A percentile compares a stretch with the other conserved stretches of the same genome.
Evolutionary conservation across 148 eudicot genomes (phyloP).

Genomic region (Chenopodium berlandieri): DNA sequence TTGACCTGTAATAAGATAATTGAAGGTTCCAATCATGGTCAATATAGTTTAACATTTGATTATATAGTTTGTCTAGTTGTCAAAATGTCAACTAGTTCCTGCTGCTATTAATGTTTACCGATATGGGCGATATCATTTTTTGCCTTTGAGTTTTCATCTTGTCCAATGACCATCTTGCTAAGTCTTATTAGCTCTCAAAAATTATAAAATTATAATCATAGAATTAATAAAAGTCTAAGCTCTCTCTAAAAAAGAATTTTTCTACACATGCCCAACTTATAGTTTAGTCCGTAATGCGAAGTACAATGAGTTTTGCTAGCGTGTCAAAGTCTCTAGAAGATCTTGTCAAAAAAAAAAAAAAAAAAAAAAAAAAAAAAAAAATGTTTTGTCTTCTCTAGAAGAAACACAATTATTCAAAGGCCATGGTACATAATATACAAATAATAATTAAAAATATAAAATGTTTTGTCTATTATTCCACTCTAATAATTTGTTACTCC

Average conservation of each 20-base stretch:
- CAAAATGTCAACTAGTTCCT: not conserved
- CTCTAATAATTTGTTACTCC: too few species aligned
- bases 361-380: too few species aligned
- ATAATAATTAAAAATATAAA: too few species aligned
- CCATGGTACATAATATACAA: too few species aligned
- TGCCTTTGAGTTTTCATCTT: not conserved
- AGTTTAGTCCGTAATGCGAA: not conserved
- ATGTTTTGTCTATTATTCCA: too few species aligned
- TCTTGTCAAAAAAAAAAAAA: too few species aligned
- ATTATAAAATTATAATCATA: too few species aligned
- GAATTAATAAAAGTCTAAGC: not conserved
- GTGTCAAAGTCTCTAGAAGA: not conserved
- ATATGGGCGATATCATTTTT: not conserved
- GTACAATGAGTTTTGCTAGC: not conserved
- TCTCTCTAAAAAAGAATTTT: not conserved
- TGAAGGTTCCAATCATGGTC: not conserved
- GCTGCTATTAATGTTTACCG: not conserved
- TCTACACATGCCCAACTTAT: not conserved
- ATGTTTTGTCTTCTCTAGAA: not conserved
- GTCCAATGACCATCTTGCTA: not conserved
- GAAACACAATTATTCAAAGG: not conserved
- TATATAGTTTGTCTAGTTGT: not conserved
- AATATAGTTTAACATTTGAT: too few species aligned
- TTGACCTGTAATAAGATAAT: not conserved
- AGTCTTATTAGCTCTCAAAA: too few species aligned